phyloP scores from a whole-genome alignment of 768 basidiomycete genomes.

The Kockovaella imperatae region DNA sequence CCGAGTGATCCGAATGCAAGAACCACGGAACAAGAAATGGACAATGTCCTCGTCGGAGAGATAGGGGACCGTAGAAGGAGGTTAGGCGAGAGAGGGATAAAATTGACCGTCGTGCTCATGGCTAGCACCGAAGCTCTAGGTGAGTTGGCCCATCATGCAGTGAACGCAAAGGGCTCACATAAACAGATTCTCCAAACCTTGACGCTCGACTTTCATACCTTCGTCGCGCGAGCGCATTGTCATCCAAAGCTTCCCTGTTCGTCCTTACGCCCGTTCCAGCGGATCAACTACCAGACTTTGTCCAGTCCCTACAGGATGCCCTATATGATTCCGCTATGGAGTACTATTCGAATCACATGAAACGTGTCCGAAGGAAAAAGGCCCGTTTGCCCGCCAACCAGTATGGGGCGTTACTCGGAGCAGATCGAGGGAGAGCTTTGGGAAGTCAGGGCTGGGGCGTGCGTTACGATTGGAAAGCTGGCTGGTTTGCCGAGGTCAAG shows the following conservation, averaged over 20 bases:
- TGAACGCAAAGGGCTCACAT: neutral
- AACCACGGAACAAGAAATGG: constrained; percentile 56
- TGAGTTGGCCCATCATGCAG: constrained; percentile 45
- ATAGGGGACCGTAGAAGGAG: constrained; percentile 70
- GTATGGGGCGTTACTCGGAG: constrained; percentile 43
- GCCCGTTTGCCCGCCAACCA: constrained; percentile 55
- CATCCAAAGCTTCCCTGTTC: constrained; percentile 85
- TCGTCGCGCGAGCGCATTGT: constrained; percentile 76
- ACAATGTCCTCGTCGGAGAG: constrained; percentile 69
- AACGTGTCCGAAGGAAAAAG: constrained; percentile 82
- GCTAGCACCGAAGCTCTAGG: constrained; percentile 82
- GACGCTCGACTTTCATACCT: constrained; percentile 80
- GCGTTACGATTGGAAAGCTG: constrained; percentile 96
- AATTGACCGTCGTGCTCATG: constrained; percentile 86
- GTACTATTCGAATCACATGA: constrained; percentile 86
- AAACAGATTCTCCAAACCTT: constrained; percentile 69
- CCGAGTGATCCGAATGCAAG: constrained; percentile 43
- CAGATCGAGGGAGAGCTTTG: constrained; percentile 51
- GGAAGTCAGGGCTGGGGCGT: constrained; percentile 89
- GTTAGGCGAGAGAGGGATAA: constrained; percentile 77
- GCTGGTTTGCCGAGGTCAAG: constrained; percentile 88
- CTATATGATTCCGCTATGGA: constrained; percentile 82
- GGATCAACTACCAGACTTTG: constrained; percentile 81
- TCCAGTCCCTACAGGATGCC: constrained; percentile 66
- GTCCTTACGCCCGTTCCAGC: constrained; percentile 85